phyloP scores from a whole-genome alignment of 345 rosid genomes.

The Cochlearia excelsa region DNA sequence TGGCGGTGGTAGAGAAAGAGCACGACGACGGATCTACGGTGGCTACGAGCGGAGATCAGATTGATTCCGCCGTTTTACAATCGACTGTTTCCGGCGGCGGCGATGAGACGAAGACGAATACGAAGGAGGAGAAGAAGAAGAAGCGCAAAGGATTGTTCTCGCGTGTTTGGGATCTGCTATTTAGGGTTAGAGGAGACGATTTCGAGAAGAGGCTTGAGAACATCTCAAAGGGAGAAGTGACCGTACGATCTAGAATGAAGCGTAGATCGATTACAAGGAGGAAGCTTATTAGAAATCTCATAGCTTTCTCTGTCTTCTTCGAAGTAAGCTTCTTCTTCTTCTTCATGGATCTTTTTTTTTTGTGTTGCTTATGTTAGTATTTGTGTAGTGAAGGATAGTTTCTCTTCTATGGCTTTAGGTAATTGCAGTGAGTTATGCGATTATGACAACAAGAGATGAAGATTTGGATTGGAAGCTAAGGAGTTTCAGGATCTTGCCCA shows the following conservation, averaged over 20 bases:
- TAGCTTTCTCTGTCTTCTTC: slow-evolving; percentile 60
- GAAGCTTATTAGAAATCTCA: slow-evolving; percentile 52
- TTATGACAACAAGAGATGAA: slow-evolving; percentile 57
- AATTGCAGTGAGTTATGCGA: slow-evolving; percentile 67
- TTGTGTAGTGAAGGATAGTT: not conserved
- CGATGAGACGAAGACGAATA: not conserved
- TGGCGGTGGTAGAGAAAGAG: slow-evolving; percentile 30
- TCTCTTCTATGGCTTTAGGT: slow-evolving; percentile 34
- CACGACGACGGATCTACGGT: not conserved
- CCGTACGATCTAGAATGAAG: slow-evolving; percentile 54
- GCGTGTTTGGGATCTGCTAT: slow-evolving; percentile 65
- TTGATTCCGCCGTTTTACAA: not conserved
- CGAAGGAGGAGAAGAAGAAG: no score
- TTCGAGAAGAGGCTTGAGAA: slow-evolving; percentile 78
- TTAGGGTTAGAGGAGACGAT: slow-evolving; percentile 59
- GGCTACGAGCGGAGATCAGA: slow-evolving; percentile 17
- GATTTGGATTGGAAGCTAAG: slow-evolving; percentile 70
- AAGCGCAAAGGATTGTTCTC: slow-evolving; percentile 55
- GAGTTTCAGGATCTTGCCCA: slow-evolving; percentile 61
- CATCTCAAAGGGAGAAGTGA: slow-evolving; percentile 78
- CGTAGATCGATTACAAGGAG: slow-evolving; percentile 59
- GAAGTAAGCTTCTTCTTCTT: slow-evolving; percentile 43
- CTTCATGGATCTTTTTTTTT: not conserved
- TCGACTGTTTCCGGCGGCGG: not conserved
- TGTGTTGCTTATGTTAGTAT: slow-evolving; percentile 1